phyloP scores from a whole-genome alignment of 2,329 filamentous ascomycete species.

The Stachybotrys elegans region DNA sequence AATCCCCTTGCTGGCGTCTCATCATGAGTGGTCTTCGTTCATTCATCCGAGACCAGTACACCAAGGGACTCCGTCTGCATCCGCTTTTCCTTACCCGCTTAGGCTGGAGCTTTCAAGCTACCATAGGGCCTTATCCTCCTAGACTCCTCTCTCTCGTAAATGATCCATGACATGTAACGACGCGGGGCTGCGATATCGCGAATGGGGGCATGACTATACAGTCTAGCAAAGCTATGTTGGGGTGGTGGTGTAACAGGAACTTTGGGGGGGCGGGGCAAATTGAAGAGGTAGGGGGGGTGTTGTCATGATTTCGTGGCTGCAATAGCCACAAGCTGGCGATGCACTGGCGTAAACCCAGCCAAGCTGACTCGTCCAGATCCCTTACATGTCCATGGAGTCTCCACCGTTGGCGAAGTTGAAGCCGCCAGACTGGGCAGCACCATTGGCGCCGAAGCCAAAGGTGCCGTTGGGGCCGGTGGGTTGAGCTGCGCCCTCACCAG shows the following conservation, averaged over 20 bases:
- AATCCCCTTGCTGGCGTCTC: too few species aligned
- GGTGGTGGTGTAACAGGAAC: slow-evolving; percentile 6
- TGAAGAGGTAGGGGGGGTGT: too few species aligned
- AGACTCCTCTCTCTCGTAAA: slow-evolving; percentile 24
- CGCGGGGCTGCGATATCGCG: slow-evolving; percentile 26
- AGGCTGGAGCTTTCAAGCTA: slow-evolving; percentile 64
- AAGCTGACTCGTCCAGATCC: too few species aligned
- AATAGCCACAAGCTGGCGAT: too few species aligned
- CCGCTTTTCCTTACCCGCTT: too few species aligned
- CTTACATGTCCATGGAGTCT: slow-evolving; percentile 63
- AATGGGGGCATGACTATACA: slow-evolving; percentile 17
- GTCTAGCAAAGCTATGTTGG: slow-evolving; percentile 14
- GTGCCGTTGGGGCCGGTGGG: slow-evolving; percentile 63
- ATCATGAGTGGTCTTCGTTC: too few species aligned
- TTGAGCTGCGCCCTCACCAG: slow-evolving; percentile 73
- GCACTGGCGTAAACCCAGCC: too few species aligned
- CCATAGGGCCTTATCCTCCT: slow-evolving; percentile 44
- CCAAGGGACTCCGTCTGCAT: too few species aligned
- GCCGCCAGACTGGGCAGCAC: slow-evolving; percentile 61
- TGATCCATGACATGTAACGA: slow-evolving; percentile 33
- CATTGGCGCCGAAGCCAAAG: slow-evolving; percentile 73
- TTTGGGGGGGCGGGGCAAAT: background rate
- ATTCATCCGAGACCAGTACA: too few species aligned
- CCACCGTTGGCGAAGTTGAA: slow-evolving; percentile 87
- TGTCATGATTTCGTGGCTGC: too few species aligned